Evolutionary conservation across 768 basidiomycete genomes (phyloP).

Genomic region (Piloderma croceum): DNA sequence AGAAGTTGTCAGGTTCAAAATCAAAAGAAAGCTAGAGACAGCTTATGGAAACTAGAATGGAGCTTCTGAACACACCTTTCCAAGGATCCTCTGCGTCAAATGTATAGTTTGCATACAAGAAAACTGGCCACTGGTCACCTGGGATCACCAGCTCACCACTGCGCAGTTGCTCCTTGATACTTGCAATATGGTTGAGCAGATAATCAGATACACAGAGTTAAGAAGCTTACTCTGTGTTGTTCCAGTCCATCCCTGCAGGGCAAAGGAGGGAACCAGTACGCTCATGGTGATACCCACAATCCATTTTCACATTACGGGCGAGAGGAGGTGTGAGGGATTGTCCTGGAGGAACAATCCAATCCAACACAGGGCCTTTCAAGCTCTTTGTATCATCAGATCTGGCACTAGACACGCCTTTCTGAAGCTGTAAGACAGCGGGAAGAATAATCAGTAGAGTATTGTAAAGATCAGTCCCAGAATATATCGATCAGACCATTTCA

Average conservation of each 20-base stretch:
- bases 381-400: too few species aligned
- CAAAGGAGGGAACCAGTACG: conserved; percentile 17
- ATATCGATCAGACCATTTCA: too few species aligned
- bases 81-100: conserved; percentile 20
- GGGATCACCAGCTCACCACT: conserved; percentile 5
- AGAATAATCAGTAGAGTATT: too few species aligned
- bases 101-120: conserved; percentile 14
- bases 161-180: conserved; percentile 8
- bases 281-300: conserved; percentile 15
- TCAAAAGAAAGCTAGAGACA: background rate
- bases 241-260: conserved; percentile 18
- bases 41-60: conserved; percentile 17
- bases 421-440: conserved; percentile 11
- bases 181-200: conserved; percentile 1
- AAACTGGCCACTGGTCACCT: conserved; percentile 17
- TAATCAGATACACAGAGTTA: background rate
- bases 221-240: conserved; percentile 11
- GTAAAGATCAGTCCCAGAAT: too few species aligned
- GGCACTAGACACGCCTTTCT: conserved; percentile 19
- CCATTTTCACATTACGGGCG: too few species aligned
- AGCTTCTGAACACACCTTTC: conserved; percentile 20
- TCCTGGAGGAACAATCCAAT: too few species aligned
- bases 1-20: too few species aligned
- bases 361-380: too few species aligned
- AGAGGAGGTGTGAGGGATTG: too few species aligned